Conservation (phyloP, 78 protist genomes). For the Emiliania huxleyi region DNA sequence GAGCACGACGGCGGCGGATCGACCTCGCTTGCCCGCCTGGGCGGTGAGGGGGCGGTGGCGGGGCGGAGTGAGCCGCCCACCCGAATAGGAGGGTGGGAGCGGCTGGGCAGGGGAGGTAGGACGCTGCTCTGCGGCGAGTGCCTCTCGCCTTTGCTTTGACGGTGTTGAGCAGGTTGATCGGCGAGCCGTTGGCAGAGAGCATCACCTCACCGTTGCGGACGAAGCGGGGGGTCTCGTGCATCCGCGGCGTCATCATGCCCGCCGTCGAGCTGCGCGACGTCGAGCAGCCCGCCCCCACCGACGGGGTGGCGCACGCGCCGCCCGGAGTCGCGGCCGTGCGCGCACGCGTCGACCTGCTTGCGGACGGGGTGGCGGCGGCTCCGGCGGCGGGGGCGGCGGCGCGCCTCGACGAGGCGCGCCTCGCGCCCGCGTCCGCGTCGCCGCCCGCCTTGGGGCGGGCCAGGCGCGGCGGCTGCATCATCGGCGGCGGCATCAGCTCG, state of each 20-base stretch:
- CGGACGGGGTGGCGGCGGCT: background rate
- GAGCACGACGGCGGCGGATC: background rate
- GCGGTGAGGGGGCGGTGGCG: background rate
- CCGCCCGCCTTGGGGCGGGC: background rate
- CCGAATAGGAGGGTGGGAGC: no score
- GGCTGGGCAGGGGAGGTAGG: no score
- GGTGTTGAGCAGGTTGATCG: background rate
- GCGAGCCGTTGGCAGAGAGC: background rate
- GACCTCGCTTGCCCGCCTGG: background rate
- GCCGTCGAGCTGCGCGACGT: no score
- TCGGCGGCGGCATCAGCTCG: background rate
- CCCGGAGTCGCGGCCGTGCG: background rate
- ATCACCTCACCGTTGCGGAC: background rate
- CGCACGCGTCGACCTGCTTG: background rate
- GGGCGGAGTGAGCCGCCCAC: no score
- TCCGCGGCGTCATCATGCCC: background rate
- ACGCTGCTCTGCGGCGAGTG: no score
- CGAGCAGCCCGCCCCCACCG: background rate
- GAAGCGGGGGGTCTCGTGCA: background rate
- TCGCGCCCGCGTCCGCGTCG: background rate
- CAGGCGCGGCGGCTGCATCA: background rate
- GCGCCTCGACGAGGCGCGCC: background rate
- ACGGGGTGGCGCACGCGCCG: background rate
- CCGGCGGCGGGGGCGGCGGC: background rate
- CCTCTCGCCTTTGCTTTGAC: background rate